phyloP scores from a whole-genome alignment of 2,329 filamentous ascomycete species.

The Aaosphaeria pasadenensis region DNA sequence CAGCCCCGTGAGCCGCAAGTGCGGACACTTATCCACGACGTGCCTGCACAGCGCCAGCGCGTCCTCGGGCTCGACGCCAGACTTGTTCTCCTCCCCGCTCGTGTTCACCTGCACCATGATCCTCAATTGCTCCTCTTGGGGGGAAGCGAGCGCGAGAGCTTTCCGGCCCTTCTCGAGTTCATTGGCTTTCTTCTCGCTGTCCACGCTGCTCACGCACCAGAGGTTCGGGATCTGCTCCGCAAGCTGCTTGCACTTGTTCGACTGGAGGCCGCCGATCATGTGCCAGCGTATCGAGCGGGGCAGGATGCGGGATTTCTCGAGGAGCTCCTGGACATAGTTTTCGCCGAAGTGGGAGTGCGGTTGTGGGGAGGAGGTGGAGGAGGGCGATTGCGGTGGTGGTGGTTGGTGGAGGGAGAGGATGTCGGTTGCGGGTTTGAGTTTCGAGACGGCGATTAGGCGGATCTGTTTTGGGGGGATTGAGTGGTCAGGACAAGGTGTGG shows the following conservation, averaged over 20 bases:
- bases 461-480: conserved; percentile 49
- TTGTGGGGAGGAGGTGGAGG: conserved; percentile 1
- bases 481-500: no score
- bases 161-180: conserved; percentile 74
- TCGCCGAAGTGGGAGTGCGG: conserved; percentile 83
- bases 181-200: conserved; percentile 81
- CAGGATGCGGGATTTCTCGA: conserved; percentile 78
- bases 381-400: conserved; percentile 13
- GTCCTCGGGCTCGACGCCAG: conserved; percentile 68
- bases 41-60: conserved; percentile 66
- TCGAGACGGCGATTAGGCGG: conserved; percentile 90
- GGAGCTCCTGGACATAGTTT: conserved; percentile 82
- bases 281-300: conserved; percentile 83
- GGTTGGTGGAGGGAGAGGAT: conserved; percentile 76
- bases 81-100: conserved; percentile 81
- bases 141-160: conserved; percentile 45
- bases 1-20: conserved; percentile 72
- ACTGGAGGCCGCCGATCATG: conserved; percentile 93
- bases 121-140: conserved; percentile 51
- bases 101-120: conserved; percentile 96
- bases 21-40: conserved; percentile 68
- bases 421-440: conserved; percentile 90
- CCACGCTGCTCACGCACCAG: conserved; percentile 88
- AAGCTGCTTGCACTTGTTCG: conserved; percentile 86
- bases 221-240: conserved; percentile 82